Evolutionary conservation across 805 yeast genomes (phyloP).

Genomic region (Kuraishia floccosa): DNA sequence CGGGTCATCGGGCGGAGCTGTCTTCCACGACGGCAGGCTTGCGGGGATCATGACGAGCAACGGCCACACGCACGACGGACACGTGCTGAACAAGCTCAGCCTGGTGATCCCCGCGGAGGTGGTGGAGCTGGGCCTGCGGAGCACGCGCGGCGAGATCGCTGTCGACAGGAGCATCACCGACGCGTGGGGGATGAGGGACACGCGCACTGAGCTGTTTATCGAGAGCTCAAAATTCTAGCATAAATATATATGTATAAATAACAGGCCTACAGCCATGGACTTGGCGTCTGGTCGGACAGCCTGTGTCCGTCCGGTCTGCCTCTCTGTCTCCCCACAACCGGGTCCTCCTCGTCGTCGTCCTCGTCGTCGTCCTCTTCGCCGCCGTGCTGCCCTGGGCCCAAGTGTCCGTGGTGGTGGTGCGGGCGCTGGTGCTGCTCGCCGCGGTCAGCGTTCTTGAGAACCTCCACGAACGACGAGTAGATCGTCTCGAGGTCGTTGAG

Average conservation of each 20-base stretch:
- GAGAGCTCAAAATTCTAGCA: background rate
- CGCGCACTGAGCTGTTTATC: slow-evolving; percentile 1
- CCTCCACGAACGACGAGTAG: slow-evolving; percentile 33
- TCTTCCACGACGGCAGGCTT: slow-evolving; percentile 17
- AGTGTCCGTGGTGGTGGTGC: no score
- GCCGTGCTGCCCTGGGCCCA: no score
- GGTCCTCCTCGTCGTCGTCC: no score
- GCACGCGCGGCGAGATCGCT: background rate
- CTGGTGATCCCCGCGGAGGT: slow-evolving; percentile 10
- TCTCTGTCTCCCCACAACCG: no score
- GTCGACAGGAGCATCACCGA: background rate
- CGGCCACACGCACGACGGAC: slow-evolving; percentile 14
- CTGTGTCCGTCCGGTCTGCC: no score
- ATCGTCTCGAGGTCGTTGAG: slow-evolving; percentile 32
- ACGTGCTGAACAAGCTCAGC: slow-evolving; percentile 8
- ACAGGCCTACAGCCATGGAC: background rate
- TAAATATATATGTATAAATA: background rate
- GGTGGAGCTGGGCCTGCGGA: slow-evolving; percentile 6
- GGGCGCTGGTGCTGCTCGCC: background rate
- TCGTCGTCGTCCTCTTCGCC: no score
- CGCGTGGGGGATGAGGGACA: slow-evolving; percentile 1
- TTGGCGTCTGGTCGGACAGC: no score
- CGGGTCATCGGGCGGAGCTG: slow-evolving; percentile 39
- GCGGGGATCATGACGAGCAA: slow-evolving; percentile 33
- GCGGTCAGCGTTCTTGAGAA: slow-evolving; percentile 15